These are phyloP conservation scores for Kwoniella sp. DNA, from an alignment of 768 basidiomycete species.

Conservation along the genomic window DNA sequence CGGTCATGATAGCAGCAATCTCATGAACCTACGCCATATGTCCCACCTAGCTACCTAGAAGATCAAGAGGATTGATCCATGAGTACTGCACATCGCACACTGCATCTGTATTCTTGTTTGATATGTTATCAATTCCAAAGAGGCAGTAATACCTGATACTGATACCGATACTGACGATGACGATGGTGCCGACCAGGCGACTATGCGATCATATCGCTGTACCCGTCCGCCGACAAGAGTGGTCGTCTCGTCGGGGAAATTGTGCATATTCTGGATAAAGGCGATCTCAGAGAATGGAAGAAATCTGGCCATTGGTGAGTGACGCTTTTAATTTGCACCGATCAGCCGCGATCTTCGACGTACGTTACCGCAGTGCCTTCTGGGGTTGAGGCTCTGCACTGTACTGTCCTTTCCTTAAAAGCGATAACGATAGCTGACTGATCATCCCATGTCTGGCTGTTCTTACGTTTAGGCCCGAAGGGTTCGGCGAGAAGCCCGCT, in stretches of 20 bases:
- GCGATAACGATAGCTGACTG: neutral
- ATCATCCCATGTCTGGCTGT: neutral
- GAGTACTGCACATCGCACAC: no score
- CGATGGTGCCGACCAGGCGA: conserved; percentile 26
- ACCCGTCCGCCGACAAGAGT: conserved; percentile 27
- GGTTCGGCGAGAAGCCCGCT: conserved; percentile 29
- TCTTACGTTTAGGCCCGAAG: conserved; percentile 32
- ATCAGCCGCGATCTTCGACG: neutral
- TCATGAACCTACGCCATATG: no score
- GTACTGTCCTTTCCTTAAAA: no score
- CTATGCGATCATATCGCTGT: conserved; percentile 37
- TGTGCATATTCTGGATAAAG: conserved; percentile 29
- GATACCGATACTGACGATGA: no score
- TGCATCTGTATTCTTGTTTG: no score
- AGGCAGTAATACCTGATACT: no score
- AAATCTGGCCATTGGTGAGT: conserved; percentile 45
- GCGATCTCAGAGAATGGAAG: conserved; percentile 47
- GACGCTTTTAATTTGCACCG: no score
- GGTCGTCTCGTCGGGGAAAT: conserved; percentile 39
- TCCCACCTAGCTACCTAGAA: no score
- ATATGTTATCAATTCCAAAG: no score
- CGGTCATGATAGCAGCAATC: no score
- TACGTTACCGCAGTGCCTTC: neutral
- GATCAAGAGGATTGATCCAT: no score
- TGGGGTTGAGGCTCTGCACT: no score